phyloP scores from a whole-genome alignment of 2,329 filamentous ascomycete genomes.

The Didymella glomerata region DNA sequence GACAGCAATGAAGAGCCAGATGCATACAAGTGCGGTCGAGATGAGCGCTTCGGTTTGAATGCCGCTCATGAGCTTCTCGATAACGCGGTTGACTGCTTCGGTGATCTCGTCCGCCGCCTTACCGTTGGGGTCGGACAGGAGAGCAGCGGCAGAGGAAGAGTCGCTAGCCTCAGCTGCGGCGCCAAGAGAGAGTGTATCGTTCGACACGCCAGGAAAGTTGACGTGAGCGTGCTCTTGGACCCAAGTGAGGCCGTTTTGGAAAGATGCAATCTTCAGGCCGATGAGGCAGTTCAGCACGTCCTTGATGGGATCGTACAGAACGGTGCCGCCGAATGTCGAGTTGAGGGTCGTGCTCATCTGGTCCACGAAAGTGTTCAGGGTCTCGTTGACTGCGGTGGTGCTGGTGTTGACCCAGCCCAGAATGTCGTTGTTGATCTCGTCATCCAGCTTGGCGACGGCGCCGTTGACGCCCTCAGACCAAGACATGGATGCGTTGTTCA shows the following conservation, averaged over 20 bases:
- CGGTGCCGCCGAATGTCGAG: slow-evolving; percentile 79
- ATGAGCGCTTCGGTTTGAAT: slow-evolving; percentile 83
- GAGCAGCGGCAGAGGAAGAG: slow-evolving; percentile 67
- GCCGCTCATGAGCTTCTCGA: slow-evolving; percentile 69
- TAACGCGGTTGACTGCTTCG: slow-evolving; percentile 75
- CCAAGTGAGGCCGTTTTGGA: slow-evolving; percentile 93
- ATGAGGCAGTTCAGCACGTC: slow-evolving; percentile 88
- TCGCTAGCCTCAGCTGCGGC: slow-evolving; percentile 66
- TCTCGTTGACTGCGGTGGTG: slow-evolving; percentile 83
- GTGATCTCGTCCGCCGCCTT: slow-evolving; percentile 83
- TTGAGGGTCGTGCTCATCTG: slow-evolving; percentile 79
- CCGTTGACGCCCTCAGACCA: slow-evolving; percentile 82
- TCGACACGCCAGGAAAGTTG: slow-evolving; percentile 77
- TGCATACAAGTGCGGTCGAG: slow-evolving; percentile 73
- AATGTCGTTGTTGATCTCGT: slow-evolving; percentile 82
- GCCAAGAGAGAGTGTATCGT: slow-evolving; percentile 84
- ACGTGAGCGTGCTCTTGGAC: slow-evolving; percentile 87
- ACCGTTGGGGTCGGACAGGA: slow-evolving; percentile 78
- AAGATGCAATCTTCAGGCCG: slow-evolving; percentile 80
- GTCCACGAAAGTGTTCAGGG: slow-evolving; percentile 81
- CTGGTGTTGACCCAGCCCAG: slow-evolving; percentile 88
- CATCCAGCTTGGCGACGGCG: slow-evolving; percentile 70
- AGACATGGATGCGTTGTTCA: slow-evolving; percentile 75
- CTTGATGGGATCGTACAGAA: slow-evolving; percentile 79
- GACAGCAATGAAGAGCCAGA: slow-evolving; percentile 81